These are phyloP conservation scores for Lolium multiflorum DNA, from an alignment of 176 grass and related monocot genomes.

Conservation along the genomic window DNA sequence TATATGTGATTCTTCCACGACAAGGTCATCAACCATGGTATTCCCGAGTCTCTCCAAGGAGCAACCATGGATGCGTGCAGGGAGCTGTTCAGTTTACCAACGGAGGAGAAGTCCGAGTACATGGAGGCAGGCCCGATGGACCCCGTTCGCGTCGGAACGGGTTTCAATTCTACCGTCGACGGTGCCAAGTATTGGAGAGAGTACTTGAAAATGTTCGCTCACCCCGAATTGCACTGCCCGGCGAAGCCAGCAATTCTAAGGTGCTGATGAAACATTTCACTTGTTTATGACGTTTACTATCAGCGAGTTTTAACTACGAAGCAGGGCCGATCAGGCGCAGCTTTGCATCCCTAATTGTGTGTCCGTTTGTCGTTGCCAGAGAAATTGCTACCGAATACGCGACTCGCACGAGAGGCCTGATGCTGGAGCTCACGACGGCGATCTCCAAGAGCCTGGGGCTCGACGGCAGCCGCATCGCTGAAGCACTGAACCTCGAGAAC, in stretches of 20 bases:
- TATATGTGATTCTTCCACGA: not conserved
- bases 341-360: no score
- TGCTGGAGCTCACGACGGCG: conserved; percentile 52
- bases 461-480: conserved; percentile 16
- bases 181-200: conserved; percentile 51
- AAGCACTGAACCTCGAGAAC: conserved; percentile 48
- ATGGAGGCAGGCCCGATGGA: conserved; percentile 44
- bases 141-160: conserved; percentile 59
- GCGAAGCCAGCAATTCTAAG: conserved; percentile 54
- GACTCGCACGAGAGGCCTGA: conserved; percentile 42
- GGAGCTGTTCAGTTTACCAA: conserved; percentile 53
- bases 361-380: not conserved
- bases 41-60: conserved; percentile 51
- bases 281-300: not conserved
- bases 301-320: not conserved
- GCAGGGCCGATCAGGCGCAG: no score
- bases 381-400: conserved; percentile 52
- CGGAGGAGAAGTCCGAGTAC: conserved; percentile 52
- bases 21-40: conserved; percentile 72
- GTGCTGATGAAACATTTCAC: not conserved
- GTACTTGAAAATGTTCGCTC: conserved; percentile 72
- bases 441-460: conserved; percentile 71
- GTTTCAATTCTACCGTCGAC: conserved; percentile 60
- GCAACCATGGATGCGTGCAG: conserved; percentile 28
- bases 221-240: conserved; percentile 66